Evolutionary conservation across 2,329 filamentous ascomycete genomes (phyloP).

Genomic region (Uncinocarpus reesii): DNA sequence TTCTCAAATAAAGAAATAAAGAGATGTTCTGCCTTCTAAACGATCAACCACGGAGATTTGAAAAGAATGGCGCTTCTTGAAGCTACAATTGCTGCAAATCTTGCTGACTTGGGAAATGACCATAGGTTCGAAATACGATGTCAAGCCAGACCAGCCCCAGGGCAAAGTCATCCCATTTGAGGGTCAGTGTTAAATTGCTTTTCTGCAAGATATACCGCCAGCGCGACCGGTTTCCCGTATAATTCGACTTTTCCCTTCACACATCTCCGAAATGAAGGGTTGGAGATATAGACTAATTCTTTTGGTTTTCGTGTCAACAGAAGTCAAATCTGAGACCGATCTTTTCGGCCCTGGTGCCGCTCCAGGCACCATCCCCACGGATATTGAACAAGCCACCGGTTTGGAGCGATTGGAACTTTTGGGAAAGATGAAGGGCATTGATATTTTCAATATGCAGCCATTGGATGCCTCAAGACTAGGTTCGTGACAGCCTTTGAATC

Average conservation of each 20-base stretch:
- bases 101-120: constrained; percentile 13
- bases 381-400: constrained; percentile 92
- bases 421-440: constrained; percentile 97
- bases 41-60: no score
- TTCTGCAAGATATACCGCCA: neutral
- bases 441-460: constrained; percentile 97
- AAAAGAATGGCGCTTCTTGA: no score
- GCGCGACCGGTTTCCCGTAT: neutral
- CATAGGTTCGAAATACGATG: constrained; percentile 30
- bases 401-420: constrained; percentile 96
- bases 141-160: constrained; percentile 30
- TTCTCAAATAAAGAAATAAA: no score
- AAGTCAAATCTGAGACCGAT: constrained; percentile 72
- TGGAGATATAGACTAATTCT: neutral
- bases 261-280: no score
- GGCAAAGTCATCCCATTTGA: constrained; percentile 38
- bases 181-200: constrained; percentile 28
- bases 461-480: constrained; percentile 83
- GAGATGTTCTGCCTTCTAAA: no score
- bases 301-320: constrained; percentile 40
- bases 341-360: constrained; percentile 73
- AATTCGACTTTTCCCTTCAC: no score
- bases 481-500: constrained; percentile 33
- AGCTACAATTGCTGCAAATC: no score
- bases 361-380: constrained; percentile 77